Evolutionary conservation across 2,329 filamentous ascomycete species (phyloP).

Genomic region (Phialophora chinensis): DNA sequence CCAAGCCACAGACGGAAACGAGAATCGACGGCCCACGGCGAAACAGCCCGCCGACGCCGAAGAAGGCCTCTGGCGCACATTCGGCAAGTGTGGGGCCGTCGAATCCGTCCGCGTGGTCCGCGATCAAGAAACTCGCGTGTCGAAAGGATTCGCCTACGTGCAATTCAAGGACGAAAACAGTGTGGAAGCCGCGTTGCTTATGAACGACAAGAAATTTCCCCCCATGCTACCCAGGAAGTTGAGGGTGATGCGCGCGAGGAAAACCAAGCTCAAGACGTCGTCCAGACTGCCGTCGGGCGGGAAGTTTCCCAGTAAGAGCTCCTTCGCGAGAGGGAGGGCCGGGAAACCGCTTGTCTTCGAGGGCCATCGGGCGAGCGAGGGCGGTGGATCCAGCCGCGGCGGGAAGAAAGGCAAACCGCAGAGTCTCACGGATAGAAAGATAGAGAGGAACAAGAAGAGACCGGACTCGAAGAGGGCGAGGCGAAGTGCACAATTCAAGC

Average conservation of each 20-base stretch:
- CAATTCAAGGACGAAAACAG: slow-evolving; percentile 90
- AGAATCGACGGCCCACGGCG: slow-evolving; percentile 71
- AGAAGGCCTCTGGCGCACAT: slow-evolving; percentile 88
- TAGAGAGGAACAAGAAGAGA: slow-evolving; percentile 8
- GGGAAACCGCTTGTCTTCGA: slow-evolving; percentile 49
- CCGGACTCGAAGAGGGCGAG: slow-evolving; percentile 8
- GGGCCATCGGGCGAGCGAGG: slow-evolving; percentile 48
- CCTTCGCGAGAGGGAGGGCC: background rate
- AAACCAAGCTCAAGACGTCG: slow-evolving; percentile 37
- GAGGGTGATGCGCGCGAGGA: slow-evolving; percentile 85
- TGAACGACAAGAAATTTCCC: slow-evolving; percentile 90
- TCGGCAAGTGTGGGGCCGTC: slow-evolving; percentile 77
- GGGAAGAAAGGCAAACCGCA: background rate
- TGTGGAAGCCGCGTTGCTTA: slow-evolving; percentile 87
- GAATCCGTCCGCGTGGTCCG: slow-evolving; percentile 93
- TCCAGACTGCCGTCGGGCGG: slow-evolving; percentile 33
- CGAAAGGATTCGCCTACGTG: slow-evolving; percentile 97
- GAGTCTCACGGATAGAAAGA: slow-evolving; percentile 6
- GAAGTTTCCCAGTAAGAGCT: slow-evolving; percentile 36
- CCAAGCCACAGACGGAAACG: slow-evolving; percentile 66
- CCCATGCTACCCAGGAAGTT: slow-evolving; percentile 89
- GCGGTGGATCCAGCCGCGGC: background rate
- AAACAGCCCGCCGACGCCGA: slow-evolving; percentile 83
- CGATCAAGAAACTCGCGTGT: slow-evolving; percentile 86
- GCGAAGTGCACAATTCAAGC: slow-evolving; percentile 12